Percentiles rank a stretch among this genome's conserved stretches.
These are phyloP conservation scores for Sungouiozyma ichnusensis DNA, from an alignment of 805 yeast species.

Conservation along the genomic window DNA sequence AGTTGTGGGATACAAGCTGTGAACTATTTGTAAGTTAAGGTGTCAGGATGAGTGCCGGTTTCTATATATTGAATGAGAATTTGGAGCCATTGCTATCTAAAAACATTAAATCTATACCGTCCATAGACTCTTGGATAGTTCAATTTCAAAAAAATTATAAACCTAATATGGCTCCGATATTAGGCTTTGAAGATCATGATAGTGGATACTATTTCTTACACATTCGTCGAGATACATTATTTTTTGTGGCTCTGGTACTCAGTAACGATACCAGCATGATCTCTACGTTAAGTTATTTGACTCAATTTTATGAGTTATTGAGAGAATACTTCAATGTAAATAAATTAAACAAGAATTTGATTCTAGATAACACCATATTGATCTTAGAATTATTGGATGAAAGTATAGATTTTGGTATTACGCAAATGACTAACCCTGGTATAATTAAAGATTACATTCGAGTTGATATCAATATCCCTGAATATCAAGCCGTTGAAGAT, in stretches of 20 bases:
- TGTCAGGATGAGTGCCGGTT: conserved; percentile 7
- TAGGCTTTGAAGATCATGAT: conserved; percentile 2
- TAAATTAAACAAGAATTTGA: conserved; percentile 43
- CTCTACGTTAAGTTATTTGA: conserved; percentile 17
- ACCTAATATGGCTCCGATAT: conserved; percentile 12
- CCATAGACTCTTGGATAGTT: conserved; percentile 11
- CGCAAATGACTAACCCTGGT: conserved; percentile 73
- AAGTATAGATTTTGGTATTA: conserved; percentile 80
- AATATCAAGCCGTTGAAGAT: neutral
- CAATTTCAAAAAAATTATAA: conserved; percentile 14
- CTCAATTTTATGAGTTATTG: conserved; percentile 19
- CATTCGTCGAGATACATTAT: conserved; percentile 19
- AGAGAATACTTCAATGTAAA: conserved; percentile 17
- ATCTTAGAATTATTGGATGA: conserved; percentile 81
- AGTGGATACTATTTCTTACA: conserved; percentile 8
- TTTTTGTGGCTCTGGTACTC: conserved; percentile 17
- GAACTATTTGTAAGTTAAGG: no score
- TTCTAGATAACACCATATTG: conserved; percentile 62
- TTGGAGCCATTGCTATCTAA: conserved; percentile 21
- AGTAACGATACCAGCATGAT: conserved; percentile 8
- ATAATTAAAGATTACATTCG: conserved; percentile 71
- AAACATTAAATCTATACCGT: conserved; percentile 20
- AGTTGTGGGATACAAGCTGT: no score
- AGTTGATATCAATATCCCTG: conserved; percentile 37
- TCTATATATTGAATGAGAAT: conserved; percentile 22